Percentiles rank a stretch among this genome's conserved stretches.
Conservation (phyloP, 768 basidiomycete genomes). For the Hericium rajendrae region DNA sequence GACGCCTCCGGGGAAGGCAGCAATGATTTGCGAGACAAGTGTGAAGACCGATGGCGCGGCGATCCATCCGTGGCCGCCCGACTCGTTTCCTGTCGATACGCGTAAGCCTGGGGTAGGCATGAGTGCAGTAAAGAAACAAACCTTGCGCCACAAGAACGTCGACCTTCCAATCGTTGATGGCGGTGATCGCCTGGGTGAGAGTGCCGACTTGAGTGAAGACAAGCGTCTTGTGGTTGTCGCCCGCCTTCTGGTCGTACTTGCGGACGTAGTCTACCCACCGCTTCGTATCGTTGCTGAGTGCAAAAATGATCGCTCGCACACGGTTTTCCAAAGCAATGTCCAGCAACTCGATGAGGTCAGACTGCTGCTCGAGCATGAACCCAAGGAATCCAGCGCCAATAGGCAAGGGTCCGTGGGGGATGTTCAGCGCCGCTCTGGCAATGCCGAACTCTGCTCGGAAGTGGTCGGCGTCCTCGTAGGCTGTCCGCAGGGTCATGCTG, state of each 20-base stretch:
- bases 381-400: constrained; percentile 70
- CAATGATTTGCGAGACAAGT: constrained; percentile 46
- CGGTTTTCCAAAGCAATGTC: constrained; percentile 40
- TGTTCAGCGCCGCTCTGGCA: constrained; percentile 36
- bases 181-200: constrained; percentile 47
- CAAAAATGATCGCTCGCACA: constrained; percentile 64
- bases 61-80: constrained; percentile 66
- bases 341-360: constrained; percentile 32
- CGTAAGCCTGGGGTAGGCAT: not conserved
- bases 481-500: constrained; percentile 21
- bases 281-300: constrained; percentile 51
- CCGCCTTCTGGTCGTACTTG: constrained; percentile 35
- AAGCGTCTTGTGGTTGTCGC: constrained; percentile 33
- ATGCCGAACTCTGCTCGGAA: constrained; percentile 42
- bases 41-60: constrained; percentile 50
- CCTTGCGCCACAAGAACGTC: constrained; percentile 79
- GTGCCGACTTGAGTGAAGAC: constrained; percentile 62
- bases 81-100: constrained; percentile 50
- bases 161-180: constrained; percentile 55
- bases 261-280: constrained; percentile 57
- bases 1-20: constrained; percentile 27
- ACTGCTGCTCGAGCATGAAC: constrained; percentile 55
- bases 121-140: constrained; percentile 19
- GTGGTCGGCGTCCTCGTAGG: constrained; percentile 34
- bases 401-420: constrained; percentile 26